Percentiles rank a stretch among this genome's conserved stretches.
Conservation (phyloP, 2,329 filamentous ascomycete genomes). For the Aureobasidium sp. region DNA sequence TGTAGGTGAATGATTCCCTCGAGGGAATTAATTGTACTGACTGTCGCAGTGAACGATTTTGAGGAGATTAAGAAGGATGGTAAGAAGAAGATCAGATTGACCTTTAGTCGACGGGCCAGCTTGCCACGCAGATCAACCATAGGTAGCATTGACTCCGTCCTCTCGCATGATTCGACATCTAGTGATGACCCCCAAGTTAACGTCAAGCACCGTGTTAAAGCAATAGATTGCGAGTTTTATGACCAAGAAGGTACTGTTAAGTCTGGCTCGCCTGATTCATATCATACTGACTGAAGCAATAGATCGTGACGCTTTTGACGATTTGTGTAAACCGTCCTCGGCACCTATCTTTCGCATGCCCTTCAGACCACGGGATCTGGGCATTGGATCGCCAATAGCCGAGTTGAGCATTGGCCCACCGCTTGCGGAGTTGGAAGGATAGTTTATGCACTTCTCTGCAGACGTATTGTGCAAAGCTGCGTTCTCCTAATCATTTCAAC, state of each 20-base stretch:
- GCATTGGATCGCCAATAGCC: background rate
- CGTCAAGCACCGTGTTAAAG: background rate
- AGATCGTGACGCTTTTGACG: background rate
- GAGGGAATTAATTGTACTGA: background rate
- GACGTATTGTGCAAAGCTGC: no score
- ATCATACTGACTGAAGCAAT: background rate
- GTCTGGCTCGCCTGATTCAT: no score
- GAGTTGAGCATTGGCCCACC: background rate
- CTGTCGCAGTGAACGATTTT: background rate
- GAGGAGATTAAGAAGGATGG: background rate
- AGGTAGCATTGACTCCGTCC: background rate
- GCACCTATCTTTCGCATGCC: background rate
- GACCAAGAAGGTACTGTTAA: background rate
- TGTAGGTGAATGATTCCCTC: background rate
- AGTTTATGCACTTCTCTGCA: no score
- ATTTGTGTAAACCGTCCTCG: background rate
- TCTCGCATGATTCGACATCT: background rate
- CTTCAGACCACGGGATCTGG: background rate
- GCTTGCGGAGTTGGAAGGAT: background rate
- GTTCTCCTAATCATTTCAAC: no score
- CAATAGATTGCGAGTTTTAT: slow-evolving; percentile 1
- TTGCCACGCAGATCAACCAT: background rate
- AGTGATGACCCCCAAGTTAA: background rate
- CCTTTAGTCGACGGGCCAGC: background rate
- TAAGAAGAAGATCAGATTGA: background rate